These are phyloP conservation scores for Oenanthe sinensis DNA, from an alignment of 129 eudicot genomes.

Conservation along the genomic window DNA sequence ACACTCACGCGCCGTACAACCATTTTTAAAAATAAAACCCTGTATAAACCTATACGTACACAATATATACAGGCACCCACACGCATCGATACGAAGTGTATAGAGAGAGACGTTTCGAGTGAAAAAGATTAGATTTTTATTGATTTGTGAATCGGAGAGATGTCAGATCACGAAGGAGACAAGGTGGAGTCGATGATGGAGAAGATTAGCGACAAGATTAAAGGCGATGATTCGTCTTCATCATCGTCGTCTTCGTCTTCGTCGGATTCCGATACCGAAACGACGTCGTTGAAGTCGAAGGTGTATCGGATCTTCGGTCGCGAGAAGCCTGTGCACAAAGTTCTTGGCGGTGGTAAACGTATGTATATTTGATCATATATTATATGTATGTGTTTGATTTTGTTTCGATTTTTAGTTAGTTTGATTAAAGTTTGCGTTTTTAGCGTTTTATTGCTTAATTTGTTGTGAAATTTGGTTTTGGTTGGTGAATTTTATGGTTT, in stretches of 20 bases:
- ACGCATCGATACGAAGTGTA: background rate
- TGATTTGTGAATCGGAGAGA: slow-evolving; percentile 6
- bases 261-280: slow-evolving; percentile 62
- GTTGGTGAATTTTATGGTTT: background rate
- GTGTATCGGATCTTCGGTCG: slow-evolving; percentile 21
- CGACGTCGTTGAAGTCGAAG: slow-evolving; percentile 20
- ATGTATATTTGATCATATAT: background rate
- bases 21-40: background rate
- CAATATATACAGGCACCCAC: background rate
- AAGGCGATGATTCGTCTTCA: slow-evolving; percentile 39
- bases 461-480: background rate
- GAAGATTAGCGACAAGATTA: slow-evolving; percentile 59
- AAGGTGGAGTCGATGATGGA: slow-evolving; percentile 45
- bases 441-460: background rate
- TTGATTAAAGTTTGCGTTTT: too few relatives aligned
- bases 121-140: too few relatives aligned
- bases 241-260: slow-evolving; percentile 43
- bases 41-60: background rate
- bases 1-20: background rate
- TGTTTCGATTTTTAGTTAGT: background rate
- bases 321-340: slow-evolving; percentile 26
- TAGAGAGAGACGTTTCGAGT: slow-evolving; percentile 6
- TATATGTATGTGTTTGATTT: background rate
- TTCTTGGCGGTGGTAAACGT: slow-evolving; percentile 27
- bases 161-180: slow-evolving; percentile 61